These are phyloP conservation scores for Ophiostoma triangulosporum DNA, from an alignment of 2,329 filamentous ascomycete species.

Conservation along the genomic window DNA sequence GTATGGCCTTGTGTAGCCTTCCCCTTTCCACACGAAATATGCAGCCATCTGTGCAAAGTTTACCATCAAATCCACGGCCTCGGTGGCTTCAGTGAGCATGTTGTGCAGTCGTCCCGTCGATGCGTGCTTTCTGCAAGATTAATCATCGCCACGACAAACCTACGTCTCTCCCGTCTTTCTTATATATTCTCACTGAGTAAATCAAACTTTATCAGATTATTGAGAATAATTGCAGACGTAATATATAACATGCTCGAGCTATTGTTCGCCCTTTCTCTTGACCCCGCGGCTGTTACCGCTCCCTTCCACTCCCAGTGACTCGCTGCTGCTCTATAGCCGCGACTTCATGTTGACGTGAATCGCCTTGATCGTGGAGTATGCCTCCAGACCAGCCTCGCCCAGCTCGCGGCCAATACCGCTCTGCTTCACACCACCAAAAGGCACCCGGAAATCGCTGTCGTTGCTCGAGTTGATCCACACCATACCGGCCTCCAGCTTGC, in stretches of 20 bases:
- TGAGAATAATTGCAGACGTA: background rate
- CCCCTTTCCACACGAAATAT: conserved; percentile 23
- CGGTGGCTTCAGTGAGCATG: too few species aligned
- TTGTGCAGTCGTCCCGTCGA: conserved; percentile 18
- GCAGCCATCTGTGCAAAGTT: conserved; percentile 22
- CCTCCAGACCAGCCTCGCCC: conserved; percentile 23
- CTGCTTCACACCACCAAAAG: conserved; percentile 30
- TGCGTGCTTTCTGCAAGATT: too few species aligned
- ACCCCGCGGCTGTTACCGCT: background rate
- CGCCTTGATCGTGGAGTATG: conserved; percentile 25
- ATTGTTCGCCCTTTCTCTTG: background rate
- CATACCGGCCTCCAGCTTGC: conserved; percentile 38
- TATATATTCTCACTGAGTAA: too few species aligned
- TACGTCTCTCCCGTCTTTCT: too few species aligned
- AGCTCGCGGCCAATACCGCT: conserved; percentile 25
- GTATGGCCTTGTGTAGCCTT: conserved; percentile 23
- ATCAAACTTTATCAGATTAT: too few species aligned
- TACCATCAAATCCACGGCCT: conserved; percentile 19
- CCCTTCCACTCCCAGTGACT: background rate
- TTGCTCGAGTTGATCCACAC: conserved; percentile 34
- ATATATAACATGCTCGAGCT: background rate
- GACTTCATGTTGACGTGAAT: conserved; percentile 24
- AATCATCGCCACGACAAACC: too few species aligned
- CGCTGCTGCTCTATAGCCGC: conserved; percentile 5
- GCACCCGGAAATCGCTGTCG: conserved; percentile 36